Conservation (phyloP, 2,329 filamentous ascomycete genomes). For the Apiospora hydei region DNA sequence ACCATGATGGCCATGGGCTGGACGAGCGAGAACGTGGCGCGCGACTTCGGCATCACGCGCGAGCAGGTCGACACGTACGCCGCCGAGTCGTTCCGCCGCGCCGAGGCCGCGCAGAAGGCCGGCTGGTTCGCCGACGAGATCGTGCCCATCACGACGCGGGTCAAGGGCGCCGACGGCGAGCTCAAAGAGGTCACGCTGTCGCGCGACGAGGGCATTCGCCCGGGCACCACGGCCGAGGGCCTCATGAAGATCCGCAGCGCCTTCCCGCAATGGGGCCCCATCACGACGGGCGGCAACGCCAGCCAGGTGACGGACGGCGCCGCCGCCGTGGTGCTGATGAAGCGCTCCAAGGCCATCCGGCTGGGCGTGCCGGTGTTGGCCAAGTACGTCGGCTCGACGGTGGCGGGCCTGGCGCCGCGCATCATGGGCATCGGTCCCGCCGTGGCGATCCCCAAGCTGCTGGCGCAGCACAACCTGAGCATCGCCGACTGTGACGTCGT, state of each 20-base stretch:
- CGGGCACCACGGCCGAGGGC: slow-evolving; percentile 84
- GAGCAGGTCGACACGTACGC: slow-evolving; percentile 86
- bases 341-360: slow-evolving; percentile 85
- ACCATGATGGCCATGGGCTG: slow-evolving; percentile 97
- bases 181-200: slow-evolving; percentile 79
- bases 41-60: slow-evolving; percentile 85
- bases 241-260: slow-evolving; percentile 87
- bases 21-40: slow-evolving; percentile 94
- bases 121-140: slow-evolving; percentile 96
- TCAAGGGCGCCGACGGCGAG: slow-evolving; percentile 86
- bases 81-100: slow-evolving; percentile 84
- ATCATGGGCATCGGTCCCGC: slow-evolving; percentile 96
- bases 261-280: slow-evolving; percentile 88
- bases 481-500: slow-evolving; percentile 87
- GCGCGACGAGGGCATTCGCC: slow-evolving; percentile 88
- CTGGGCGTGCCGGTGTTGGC: slow-evolving; percentile 90
- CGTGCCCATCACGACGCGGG: slow-evolving; percentile 79
- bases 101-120: slow-evolving; percentile 88
- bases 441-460: slow-evolving; percentile 80
- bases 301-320: slow-evolving; percentile 95
- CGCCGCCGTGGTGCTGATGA: slow-evolving; percentile 90
- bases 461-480: slow-evolving; percentile 78
- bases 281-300: slow-evolving; percentile 90
- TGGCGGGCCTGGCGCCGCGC: slow-evolving; percentile 87
- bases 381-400: slow-evolving; percentile 92